These are phyloP conservation scores for Schwanniomyces occidentalis DNA, from an alignment of 805 yeast species.

Conservation along the genomic window DNA sequence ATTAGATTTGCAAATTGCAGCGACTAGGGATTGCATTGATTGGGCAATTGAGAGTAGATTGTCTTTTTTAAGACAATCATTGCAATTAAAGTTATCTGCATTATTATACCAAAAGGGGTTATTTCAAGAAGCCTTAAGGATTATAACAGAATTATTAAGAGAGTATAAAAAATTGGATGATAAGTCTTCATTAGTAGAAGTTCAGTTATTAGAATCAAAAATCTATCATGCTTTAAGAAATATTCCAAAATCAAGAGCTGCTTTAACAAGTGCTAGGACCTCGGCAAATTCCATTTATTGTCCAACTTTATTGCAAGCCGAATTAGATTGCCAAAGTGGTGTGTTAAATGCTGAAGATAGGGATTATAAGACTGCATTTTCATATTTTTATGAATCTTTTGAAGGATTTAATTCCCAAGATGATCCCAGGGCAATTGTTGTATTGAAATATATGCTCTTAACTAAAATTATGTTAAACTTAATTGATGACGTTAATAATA, in stretches of 20 bases:
- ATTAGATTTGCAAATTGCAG: constrained; percentile 67
- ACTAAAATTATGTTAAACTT: constrained; percentile 91
- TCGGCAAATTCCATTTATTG: constrained; percentile 97
- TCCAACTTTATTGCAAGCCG: constrained; percentile 92
- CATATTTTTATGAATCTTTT: constrained; percentile 92
- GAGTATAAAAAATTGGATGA: constrained; percentile 95
- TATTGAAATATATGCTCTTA: constrained; percentile 87
- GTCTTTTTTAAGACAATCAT: constrained; percentile 82
- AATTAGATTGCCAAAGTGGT: constrained; percentile 93
- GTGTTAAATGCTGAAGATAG: constrained; percentile 94
- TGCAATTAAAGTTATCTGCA: constrained; percentile 80
- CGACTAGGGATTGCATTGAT: constrained; percentile 76
- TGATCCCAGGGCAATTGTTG: constrained; percentile 61
- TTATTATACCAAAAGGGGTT: constrained; percentile 65
- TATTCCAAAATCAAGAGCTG: constrained; percentile 86
- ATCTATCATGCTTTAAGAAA: constrained; percentile 90
- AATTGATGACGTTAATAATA: constrained; percentile 79
- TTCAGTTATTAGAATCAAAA: constrained; percentile 86
- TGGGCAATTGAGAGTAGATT: constrained; percentile 87
- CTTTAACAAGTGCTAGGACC: constrained; percentile 92
- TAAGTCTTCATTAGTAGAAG: constrained; percentile 92
- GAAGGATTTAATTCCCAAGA: constrained; percentile 82
- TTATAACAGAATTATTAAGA: constrained; percentile 68
- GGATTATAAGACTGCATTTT: constrained; percentile 93
- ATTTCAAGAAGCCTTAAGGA: constrained; percentile 68